Evolutionary conservation across 371 early-diverging fungal species (phyloP), one percentile per base, ranked within the genome.

Genomic region (Apophysomyces elegans): DNA sequence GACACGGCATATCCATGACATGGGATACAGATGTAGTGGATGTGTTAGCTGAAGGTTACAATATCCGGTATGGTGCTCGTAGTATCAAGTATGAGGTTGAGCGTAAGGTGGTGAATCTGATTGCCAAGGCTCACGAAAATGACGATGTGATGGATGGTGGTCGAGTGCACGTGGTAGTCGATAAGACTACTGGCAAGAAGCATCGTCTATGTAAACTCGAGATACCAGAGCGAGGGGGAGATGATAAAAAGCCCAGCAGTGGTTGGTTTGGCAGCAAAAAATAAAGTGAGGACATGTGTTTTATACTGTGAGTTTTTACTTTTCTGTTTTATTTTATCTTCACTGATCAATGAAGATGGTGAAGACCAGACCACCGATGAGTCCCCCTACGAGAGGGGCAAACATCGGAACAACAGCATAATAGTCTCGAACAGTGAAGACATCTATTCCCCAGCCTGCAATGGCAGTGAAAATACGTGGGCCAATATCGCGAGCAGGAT

Each of bases 401-500:
- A 93, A 79, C 62, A 88, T 75, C 35, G 96, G 94, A 13, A 94
- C 87, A 82, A 91, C 85, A 65, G 91, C 90, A 68, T 90, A 91
- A 76, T 87, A 86, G 59, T 86, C 67, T 64, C 79, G 74, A 14
- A 77, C 81, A 6, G 82, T 78, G 78, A 95, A 92, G 21, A 88
- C 90, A 21, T 82, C 84, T 18, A 69, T 46, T 37, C 95, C 93
- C 86, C 91, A 95, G 54, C 54, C 54, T 14, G 89, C 91, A 54
- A 90, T 61, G 37, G 87, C 77, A 43, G 93, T 90, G 71, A 95
- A 92, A 18, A 93, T 67, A 56, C 96, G 89, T 11, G 95, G 95
- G 14, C 93, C 96, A 69, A 96, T 73, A 80, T 96, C 96, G 69
- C 95, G 89, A 14, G 96, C 95, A 50, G 94, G 95, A 75, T 96